A percentile compares a stretch with the other conserved stretches of the same genome.
Conservation (phyloP, 2,329 filamentous ascomycete species). For the Xenoacremonium recifei region DNA sequence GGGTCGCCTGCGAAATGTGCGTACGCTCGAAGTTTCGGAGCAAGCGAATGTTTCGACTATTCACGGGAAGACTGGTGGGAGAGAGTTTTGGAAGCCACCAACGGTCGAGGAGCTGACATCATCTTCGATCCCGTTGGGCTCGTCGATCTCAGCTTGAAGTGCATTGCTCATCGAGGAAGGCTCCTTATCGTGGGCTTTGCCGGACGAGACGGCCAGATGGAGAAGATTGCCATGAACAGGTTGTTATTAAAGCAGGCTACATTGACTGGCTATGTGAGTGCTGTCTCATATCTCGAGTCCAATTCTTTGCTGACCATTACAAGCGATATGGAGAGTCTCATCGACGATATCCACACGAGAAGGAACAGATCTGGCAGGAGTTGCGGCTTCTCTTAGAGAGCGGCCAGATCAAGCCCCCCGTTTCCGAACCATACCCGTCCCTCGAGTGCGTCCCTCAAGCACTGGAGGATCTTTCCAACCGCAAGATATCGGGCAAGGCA, state of each 20-base stretch:
- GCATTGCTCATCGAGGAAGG: slow-evolving; percentile 51
- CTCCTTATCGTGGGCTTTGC: slow-evolving; percentile 60
- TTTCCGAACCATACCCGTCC: slow-evolving; percentile 50
- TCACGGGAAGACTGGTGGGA: slow-evolving; percentile 44
- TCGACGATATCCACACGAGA: slow-evolving; percentile 45
- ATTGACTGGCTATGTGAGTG: slow-evolving; percentile 51
- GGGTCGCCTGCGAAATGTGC: slow-evolving; percentile 44
- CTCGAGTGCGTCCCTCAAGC: slow-evolving; percentile 49
- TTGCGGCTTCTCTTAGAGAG: slow-evolving; percentile 46
- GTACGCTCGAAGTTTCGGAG: slow-evolving; percentile 39
- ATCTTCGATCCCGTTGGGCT: slow-evolving; percentile 59
- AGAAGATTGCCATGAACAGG: slow-evolving; percentile 53
- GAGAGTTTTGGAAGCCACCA: slow-evolving; percentile 46
- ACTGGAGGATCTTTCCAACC: slow-evolving; percentile 47
- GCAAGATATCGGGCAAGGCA: slow-evolving; percentile 56
- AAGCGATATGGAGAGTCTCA: slow-evolving; percentile 58
- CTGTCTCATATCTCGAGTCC: neutral
- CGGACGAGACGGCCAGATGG: slow-evolving; percentile 50
- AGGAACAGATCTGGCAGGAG: slow-evolving; percentile 48
- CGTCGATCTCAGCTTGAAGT: slow-evolving; percentile 52
- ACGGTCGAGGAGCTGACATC: slow-evolving; percentile 51
- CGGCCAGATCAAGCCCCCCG: slow-evolving; percentile 48
- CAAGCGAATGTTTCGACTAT: slow-evolving; percentile 42
- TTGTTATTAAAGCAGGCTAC: slow-evolving; percentile 51
- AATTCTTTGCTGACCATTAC: neutral